Conservation (phyloP, 2,329 filamentous ascomycete species). For the Diaporthe sp. region DNA sequence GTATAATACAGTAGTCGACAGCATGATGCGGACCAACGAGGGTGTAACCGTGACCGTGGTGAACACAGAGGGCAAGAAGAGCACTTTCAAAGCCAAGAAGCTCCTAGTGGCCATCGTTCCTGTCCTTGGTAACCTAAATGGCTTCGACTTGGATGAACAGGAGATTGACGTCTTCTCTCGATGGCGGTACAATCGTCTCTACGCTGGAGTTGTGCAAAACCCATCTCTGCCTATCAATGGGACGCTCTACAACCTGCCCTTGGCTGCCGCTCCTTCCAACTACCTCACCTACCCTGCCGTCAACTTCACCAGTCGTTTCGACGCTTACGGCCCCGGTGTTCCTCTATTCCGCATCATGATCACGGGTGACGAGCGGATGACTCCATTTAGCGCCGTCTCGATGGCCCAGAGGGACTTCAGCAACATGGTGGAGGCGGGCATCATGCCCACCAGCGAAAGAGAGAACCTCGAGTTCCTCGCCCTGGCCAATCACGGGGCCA, state of each 20-base stretch:
- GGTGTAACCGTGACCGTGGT: conserved; percentile 45
- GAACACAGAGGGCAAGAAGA: conserved; percentile 36
- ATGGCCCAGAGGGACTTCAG: conserved; percentile 43
- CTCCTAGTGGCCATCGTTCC: conserved; percentile 41
- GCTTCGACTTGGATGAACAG: conserved; percentile 36
- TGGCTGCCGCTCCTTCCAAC: conserved; percentile 37
- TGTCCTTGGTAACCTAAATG: conserved; percentile 37
- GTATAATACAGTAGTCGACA: conserved; percentile 47
- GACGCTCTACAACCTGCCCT: conserved; percentile 38
- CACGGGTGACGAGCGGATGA: conserved; percentile 40
- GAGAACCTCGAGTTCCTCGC: conserved; percentile 45
- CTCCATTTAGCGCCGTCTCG: conserved; percentile 38
- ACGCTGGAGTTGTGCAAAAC: conserved; percentile 41
- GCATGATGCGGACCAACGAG: conserved; percentile 42
- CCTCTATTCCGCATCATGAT: conserved; percentile 46
- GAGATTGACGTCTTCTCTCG: conserved; percentile 37
- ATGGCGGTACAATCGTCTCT: conserved; percentile 37
- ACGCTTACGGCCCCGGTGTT: conserved; percentile 44
- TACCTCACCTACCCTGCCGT: conserved; percentile 40
- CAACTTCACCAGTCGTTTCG: conserved; percentile 41
- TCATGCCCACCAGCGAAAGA: conserved; percentile 37
- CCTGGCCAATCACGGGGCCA: conserved; percentile 50
- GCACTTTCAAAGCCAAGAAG: conserved; percentile 42
- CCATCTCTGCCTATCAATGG: conserved; percentile 38
- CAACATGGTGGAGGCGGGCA: conserved; percentile 42